Conservation (phyloP, 2,329 filamentous ascomycete genomes). For the Colletotrichum sp. region DNA sequence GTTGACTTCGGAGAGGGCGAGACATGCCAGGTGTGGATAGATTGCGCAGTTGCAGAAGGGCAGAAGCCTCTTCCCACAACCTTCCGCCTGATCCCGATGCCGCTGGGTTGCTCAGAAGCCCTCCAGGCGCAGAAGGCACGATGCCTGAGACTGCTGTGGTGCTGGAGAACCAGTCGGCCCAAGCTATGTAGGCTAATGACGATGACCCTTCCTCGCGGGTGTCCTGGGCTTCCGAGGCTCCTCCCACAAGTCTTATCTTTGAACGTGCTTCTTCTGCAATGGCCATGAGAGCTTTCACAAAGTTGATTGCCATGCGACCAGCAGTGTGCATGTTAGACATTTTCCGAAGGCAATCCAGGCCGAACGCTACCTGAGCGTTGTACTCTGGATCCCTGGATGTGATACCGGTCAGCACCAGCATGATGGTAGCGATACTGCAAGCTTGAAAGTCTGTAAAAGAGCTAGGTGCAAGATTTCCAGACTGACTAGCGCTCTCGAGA, state of each 20-base stretch:
- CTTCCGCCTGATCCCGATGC: neutral
- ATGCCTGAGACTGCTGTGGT: neutral
- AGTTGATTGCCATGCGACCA: conserved; percentile 24
- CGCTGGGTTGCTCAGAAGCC: neutral
- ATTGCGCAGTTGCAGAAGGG: neutral
- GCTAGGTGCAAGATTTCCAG: conserved; percentile 34
- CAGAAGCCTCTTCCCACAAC: neutral
- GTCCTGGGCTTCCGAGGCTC: fast-evolving
- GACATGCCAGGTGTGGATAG: neutral
- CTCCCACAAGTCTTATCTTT: conserved; percentile 3
- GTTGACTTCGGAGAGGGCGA: neutral
- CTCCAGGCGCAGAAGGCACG: neutral
- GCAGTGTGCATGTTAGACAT: conserved; percentile 37
- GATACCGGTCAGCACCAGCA: conserved; percentile 36
- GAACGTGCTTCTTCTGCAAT: conserved; percentile 25
- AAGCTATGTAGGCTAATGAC: conserved; percentile 19
- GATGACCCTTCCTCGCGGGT: neutral
- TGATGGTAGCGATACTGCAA: conserved; percentile 41
- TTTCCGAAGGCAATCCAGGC: conserved; percentile 31
- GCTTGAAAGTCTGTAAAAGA: conserved; percentile 43
- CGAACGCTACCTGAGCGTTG: conserved; percentile 30
- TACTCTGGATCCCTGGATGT: conserved; percentile 35
- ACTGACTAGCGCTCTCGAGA: conserved; percentile 30
- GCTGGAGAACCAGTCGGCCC: conserved; percentile 24
- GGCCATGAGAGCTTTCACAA: conserved; percentile 26